Percentiles rank a stretch among this genome's conserved stretches.
Evolutionary conservation across 257 asterid genomes (phyloP).

Genomic region (Solanum ossicruentum): DNA sequence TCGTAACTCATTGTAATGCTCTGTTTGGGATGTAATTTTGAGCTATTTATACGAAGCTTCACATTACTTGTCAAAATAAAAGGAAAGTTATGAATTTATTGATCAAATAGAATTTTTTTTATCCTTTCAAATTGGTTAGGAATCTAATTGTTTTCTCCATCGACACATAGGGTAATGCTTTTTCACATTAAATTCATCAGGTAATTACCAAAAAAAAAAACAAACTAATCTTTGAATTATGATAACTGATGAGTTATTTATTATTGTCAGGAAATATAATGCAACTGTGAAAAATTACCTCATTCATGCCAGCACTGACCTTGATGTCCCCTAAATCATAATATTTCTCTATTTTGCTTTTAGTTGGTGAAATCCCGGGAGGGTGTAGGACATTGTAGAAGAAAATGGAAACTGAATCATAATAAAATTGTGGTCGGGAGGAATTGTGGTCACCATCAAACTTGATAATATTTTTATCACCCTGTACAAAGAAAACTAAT

Average conservation of each 20-base stretch:
- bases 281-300: constrained; percentile 38
- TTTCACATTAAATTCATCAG: neutral
- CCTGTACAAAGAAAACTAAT: constrained; percentile 41
- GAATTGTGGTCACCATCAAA: constrained; percentile 99
- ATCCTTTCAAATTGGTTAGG: neutral
- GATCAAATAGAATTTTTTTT: neutral
- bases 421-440: constrained; percentile 82
- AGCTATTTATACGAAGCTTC: neutral
- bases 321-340: constrained; percentile 64
- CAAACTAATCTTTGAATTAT: neutral
- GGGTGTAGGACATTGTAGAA: constrained; percentile 86
- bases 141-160: neutral
- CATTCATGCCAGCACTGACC: constrained; percentile 44
- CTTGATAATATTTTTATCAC: constrained; percentile 85
- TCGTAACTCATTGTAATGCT: neutral
- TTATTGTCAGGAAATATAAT: neutral
- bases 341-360: constrained; percentile 51
- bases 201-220: neutral
- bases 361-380: constrained; percentile 49
- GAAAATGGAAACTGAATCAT: constrained; percentile 84
- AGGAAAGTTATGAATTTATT: neutral
- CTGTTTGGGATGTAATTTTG: neutral
- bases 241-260: neutral
- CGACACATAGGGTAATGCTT: neutral
- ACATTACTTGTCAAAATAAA: neutral